A percentile compares a stretch with the other conserved stretches of the same genome.
Evolutionary conservation across 495 filamentous ascomycete genomes (phyloP).

Genomic region (Corynascus novoguineensis): DNA sequence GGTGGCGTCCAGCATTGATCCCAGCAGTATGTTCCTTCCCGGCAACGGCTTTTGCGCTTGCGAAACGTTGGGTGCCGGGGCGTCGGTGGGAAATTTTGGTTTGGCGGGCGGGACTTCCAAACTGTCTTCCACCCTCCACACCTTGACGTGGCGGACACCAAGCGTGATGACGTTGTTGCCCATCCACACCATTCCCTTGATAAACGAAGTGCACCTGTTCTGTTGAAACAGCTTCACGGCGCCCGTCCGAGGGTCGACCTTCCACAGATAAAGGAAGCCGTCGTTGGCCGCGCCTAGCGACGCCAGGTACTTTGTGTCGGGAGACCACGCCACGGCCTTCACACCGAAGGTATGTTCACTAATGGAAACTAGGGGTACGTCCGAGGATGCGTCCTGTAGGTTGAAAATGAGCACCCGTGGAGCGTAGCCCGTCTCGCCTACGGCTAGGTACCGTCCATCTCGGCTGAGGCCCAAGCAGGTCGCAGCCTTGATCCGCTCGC

Average conservation of each 20-base stretch:
- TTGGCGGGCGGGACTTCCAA: slow-evolving; percentile 44
- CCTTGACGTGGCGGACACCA: slow-evolving; percentile 86
- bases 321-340: slow-evolving; percentile 79
- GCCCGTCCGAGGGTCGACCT: slow-evolving; percentile 74
- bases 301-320: slow-evolving; percentile 80
- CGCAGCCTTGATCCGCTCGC: slow-evolving; percentile 89
- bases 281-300: slow-evolving; percentile 85
- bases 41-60: slow-evolving; percentile 46
- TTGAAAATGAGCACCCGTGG: slow-evolving; percentile 88
- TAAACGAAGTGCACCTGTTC: slow-evolving; percentile 83
- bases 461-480: slow-evolving; percentile 90
- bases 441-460: slow-evolving; percentile 81
- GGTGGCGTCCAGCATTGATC: slow-evolving; percentile 68
- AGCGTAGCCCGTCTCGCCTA: slow-evolving; percentile 94
- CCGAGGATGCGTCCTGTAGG: slow-evolving; percentile 67
- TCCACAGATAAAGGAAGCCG: slow-evolving; percentile 91
- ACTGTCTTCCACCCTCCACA: slow-evolving; percentile 76
- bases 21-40: slow-evolving; percentile 68
- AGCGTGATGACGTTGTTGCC: slow-evolving; percentile 58
- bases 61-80: slow-evolving; percentile 22
- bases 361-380: slow-evolving; percentile 77
- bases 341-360: slow-evolving; percentile 90
- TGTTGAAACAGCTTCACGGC: slow-evolving; percentile 81
- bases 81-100: slow-evolving; percentile 40
- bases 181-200: slow-evolving; percentile 85